phyloP scores from a whole-genome alignment of 139 green algal genomes.

The Spirogloea muscicola region DNA sequence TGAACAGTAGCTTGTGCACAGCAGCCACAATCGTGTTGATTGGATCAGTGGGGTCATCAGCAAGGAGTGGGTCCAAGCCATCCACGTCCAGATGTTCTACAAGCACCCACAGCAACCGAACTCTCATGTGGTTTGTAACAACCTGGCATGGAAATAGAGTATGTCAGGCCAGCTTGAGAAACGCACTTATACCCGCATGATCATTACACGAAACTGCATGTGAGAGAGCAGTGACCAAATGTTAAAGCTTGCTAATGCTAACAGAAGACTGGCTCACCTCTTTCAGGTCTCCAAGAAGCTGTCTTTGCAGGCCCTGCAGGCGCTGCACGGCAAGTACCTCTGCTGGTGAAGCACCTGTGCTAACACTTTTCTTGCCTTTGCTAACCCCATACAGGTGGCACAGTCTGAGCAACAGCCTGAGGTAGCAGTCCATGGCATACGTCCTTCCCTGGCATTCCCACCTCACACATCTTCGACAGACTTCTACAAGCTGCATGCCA shows the following conservation, averaged over 20 bases:
- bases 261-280: too few relatives aligned
- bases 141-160: too few relatives aligned
- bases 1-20: slow-evolving; percentile 24
- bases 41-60: slow-evolving; percentile 32
- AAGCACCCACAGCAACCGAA: slow-evolving; percentile 37
- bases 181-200: too few relatives aligned
- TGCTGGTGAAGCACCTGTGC: slow-evolving; percentile 16
- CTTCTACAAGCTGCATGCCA: too few relatives aligned
- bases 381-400: slow-evolving; percentile 39
- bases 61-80: slow-evolving; percentile 16
- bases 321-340: slow-evolving; percentile 34
- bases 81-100: slow-evolving; percentile 17
- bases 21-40: slow-evolving; percentile 25
- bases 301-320: slow-evolving; percentile 27
- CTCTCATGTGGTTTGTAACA: slow-evolving; percentile 7
- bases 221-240: too few relatives aligned
- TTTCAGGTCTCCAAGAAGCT: slow-evolving; percentile 33
- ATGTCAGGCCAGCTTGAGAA: too few relatives aligned
- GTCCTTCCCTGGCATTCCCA: slow-evolving; percentile 39
- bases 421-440: slow-evolving; percentile 46
- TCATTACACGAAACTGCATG: too few relatives aligned
- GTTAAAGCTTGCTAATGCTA: too few relatives aligned
- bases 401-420: slow-evolving; percentile 38
- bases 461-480: slow-evolving; percentile 25
- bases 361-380: slow-evolving; percentile 26